Evolutionary conservation across 2,329 filamentous ascomycete species (phyloP).

Genomic region (Exophiala bonariae): DNA sequence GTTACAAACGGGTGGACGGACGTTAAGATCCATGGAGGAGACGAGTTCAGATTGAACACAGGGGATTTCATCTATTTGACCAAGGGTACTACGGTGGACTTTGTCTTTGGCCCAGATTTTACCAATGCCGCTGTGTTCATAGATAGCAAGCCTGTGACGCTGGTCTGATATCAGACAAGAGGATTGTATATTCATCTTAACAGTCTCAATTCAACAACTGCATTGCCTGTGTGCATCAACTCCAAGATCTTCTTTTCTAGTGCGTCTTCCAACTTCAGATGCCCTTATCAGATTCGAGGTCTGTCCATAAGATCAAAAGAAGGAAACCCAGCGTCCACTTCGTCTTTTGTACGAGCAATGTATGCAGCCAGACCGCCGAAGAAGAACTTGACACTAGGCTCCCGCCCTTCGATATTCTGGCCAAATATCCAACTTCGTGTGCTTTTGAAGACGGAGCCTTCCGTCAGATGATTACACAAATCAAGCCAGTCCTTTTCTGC

Average conservation of each 20-base stretch:
- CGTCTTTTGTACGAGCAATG: too few relatives aligned
- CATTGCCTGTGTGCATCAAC: too few relatives aligned
- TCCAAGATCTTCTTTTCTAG: too few relatives aligned
- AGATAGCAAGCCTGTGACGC: too few relatives aligned
- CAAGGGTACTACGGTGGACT: neutral
- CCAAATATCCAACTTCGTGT: slow-evolving; percentile 54
- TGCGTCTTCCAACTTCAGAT: too few relatives aligned
- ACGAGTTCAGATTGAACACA: neutral
- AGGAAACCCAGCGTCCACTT: too few relatives aligned
- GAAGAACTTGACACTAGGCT: slow-evolving; percentile 8
- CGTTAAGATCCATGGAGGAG: neutral
- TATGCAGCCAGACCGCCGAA: slow-evolving; percentile 8
- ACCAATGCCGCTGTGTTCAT: slow-evolving; percentile 9
- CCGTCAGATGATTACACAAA: slow-evolving; percentile 24
- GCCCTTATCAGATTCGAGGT: too few relatives aligned
- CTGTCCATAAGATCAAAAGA: too few relatives aligned
- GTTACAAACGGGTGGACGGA: neutral
- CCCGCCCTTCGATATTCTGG: slow-evolving; percentile 41
- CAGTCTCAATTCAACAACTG: too few relatives aligned
- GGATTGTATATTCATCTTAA: too few relatives aligned
- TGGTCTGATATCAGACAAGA: too few relatives aligned
- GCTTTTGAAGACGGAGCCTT: slow-evolving; percentile 32
- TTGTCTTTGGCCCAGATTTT: neutral
- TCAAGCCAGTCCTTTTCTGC: slow-evolving; percentile 51
- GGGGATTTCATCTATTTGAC: slow-evolving; percentile 1